Base-by-base conservation (phyloP, 1,139 yeast species). In the Suhomyces ambrosiae region DNA sequence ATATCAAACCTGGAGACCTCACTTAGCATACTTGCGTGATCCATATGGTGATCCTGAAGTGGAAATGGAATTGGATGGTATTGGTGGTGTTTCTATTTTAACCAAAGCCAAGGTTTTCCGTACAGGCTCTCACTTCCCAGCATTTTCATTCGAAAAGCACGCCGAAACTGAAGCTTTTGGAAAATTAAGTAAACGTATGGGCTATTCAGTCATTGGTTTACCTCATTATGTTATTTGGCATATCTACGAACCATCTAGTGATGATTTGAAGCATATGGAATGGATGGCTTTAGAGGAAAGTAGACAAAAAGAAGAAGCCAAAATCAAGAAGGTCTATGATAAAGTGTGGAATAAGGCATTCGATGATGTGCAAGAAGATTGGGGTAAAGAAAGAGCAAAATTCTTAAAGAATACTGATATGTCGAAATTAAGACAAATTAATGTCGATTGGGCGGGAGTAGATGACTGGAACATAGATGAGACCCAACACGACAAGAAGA, bases 121-220 rank as follows among this genome's bases (percentile, higher is more conserved):
- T 47, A 63, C 77, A 11, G 96, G 96, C 2, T 79, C 88, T 1
- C 89, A 86, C 60, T 87, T 87, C 74, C 95, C 96, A 7, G 96
- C 95, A 0, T 87, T 87, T 58, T 83, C 95, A 19, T 87, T 86
- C 61, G 85, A 86, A 61, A 86, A 86, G 54, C 96, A 87, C 56
- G 96, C 96, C 5, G 96, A 87, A 60, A 87, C 96, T 4, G 96
- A 87, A 62, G 96, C 95, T 0, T 87, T 87, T 61, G 96, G 96
- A 30, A 88, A 87, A 58, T 69, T 87, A 67, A 81, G 89, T 52
- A 79, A 82, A 51, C 68, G 82, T 54, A 86, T 87, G 94, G 90
- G 90, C 6, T 84, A 74, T 57, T 74, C 81, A 7, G 96, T 87
- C 13, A 79, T 81, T 37, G 96, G 96, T 0, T 69, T 87, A 49